Conservation (phyloP, 805 yeast species). For the Wickerhamiella sergipiensis region DNA sequence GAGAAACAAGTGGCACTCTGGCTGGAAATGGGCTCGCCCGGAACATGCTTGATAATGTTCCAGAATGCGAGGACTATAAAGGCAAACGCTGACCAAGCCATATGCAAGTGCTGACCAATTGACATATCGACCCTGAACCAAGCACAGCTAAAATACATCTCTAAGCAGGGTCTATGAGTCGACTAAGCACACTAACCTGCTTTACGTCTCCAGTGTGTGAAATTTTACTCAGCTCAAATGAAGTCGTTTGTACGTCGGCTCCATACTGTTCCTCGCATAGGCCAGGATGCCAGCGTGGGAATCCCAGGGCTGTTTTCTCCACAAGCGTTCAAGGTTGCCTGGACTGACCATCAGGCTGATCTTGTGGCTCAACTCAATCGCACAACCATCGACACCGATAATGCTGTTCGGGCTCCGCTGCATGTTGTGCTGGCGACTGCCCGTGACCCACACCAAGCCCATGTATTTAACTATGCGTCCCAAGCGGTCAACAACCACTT, state of each 20-base stretch:
- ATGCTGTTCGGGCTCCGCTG: slow-evolving; percentile 64
- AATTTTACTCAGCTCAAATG: background rate
- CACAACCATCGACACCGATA: slow-evolving; percentile 64
- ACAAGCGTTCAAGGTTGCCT: slow-evolving; percentile 55
- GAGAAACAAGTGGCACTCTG: background rate
- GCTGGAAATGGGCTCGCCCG: background rate
- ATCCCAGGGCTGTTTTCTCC: slow-evolving; percentile 52
- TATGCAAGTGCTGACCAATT: too few relatives aligned
- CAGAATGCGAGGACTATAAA: background rate
- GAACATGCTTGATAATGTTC: background rate
- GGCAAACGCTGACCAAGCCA: too few relatives aligned
- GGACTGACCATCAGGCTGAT: slow-evolving; percentile 68
- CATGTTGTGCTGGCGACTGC: slow-evolving; percentile 52
- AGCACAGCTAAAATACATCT: too few relatives aligned
- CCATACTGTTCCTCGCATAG: slow-evolving; percentile 53
- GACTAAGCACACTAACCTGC: too few relatives aligned
- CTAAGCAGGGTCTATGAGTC: too few relatives aligned
- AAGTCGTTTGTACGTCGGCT: slow-evolving; percentile 22
- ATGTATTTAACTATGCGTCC: slow-evolving; percentile 75
- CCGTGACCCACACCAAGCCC: slow-evolving; percentile 48
- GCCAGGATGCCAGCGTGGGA: slow-evolving; percentile 32
- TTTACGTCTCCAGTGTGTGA: too few relatives aligned
- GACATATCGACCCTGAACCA: too few relatives aligned
- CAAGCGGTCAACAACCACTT: slow-evolving; percentile 88
- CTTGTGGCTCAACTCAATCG: slow-evolving; percentile 38